A percentile compares a stretch with the other conserved stretches of the same genome.
phyloP scores from a whole-genome alignment of 1,284 basidiomycete species.

The Cystobasidiaceae sp. region DNA sequence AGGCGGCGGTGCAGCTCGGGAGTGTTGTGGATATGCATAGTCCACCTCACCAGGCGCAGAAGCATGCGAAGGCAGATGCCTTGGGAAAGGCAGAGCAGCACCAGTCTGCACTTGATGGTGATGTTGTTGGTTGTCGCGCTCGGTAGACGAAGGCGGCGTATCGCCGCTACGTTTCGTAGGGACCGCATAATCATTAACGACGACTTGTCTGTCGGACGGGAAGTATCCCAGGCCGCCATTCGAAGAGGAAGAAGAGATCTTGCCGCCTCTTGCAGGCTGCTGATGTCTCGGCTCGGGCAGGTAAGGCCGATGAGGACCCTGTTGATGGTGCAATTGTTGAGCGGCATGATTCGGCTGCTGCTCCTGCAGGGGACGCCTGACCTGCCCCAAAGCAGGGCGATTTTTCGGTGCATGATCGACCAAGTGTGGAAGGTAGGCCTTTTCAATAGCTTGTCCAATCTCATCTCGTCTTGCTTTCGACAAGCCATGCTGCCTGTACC shows the following conservation, averaged over 20 bases:
- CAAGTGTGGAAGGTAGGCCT: not conserved
- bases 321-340: not conserved
- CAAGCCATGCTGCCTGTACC: slow-evolving; percentile 17
- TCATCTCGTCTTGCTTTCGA: no score
- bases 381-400: not conserved
- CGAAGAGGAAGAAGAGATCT: slow-evolving; percentile 25
- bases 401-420: not conserved
- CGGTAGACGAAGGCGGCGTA: slow-evolving; percentile 13
- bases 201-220: slow-evolving; percentile 19
- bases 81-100: slow-evolving; percentile 1
- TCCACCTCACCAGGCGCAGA: not conserved
- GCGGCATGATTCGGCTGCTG: slow-evolving; percentile 13
- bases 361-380: slow-evolving; percentile 1
- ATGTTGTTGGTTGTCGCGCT: not conserved
- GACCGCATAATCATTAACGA: slow-evolving; percentile 30
- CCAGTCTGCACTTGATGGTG: not conserved
- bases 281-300: slow-evolving; percentile 16
- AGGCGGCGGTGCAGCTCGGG: not conserved
- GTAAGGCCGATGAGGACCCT: not conserved
- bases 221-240: slow-evolving; percentile 19
- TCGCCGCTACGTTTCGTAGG: slow-evolving; percentile 24
- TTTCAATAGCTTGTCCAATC: no score
- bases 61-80: not conserved
- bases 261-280: not conserved
- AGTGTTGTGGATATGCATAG: not conserved